Base-by-base conservation (phyloP, 345 rosid genomes). In the Turritis glabra region DNA sequence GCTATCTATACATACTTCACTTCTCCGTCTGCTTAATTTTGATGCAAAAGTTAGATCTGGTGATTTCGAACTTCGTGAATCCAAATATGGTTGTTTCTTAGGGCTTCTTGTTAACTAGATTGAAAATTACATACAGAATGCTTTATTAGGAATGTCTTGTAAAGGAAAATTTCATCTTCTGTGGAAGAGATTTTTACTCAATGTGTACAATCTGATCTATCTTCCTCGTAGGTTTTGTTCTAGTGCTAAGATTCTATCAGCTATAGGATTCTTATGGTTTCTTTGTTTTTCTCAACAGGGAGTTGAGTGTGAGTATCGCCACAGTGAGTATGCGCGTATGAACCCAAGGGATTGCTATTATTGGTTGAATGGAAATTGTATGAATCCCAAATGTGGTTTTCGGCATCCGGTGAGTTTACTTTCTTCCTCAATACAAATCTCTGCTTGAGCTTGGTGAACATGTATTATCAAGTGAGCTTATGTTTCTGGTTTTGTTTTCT, bases 291-390 rank as follows among this genome's bases (percentile, higher is more conserved):
- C 21, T 37, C 29, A n/a, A 63, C 81, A 94, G 98, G 98, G 97
- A 80, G 79, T 76, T 40, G 98, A 94, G 69, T 92, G 98, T 30
- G 98, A 94, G 83, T 94, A 94, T 79, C 98, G 98, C 13, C 97
- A 94, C 70, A 94, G 98, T 71, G 98, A 94, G 72, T 88, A 84
- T 81, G 98, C 97, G 18, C 88, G 98, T 68, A 77, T 92, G 11
- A 94, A 94, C 52, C 98, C 98, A 12, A 85, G 97, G 79, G 97
- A 92, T 83, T 94, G 98, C 79, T 94, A 85, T 79, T 94, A 40
- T 62, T 94, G 98, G 98, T 72, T 94, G 92, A 90, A 83, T 77
- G 92, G 98, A 4, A 91, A 84, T 68, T 94, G 98, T 77, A 75
- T 90, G 87, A 94, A 94, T 79, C 98, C 88, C 3, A 94, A 92